These are phyloP conservation scores for Fusarium begoniae DNA, from an alignment of 2,329 filamentous ascomycete species.

Conservation along the genomic window DNA sequence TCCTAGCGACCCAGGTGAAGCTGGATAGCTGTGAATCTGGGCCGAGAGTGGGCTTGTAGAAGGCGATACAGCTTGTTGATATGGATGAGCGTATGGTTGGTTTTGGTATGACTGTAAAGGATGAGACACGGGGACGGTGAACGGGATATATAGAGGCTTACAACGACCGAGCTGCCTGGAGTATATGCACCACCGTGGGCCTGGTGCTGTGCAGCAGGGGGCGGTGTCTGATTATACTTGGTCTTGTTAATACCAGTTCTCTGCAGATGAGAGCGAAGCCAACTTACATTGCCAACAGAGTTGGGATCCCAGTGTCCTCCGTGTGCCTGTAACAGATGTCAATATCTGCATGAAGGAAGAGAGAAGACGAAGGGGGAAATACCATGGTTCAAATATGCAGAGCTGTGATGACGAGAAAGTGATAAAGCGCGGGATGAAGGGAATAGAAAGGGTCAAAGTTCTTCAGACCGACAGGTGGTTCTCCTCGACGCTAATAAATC, in stretches of 20 bases:
- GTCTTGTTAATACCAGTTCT: background rate
- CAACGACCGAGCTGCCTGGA: slow-evolving; percentile 37
- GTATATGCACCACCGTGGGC: slow-evolving; percentile 40
- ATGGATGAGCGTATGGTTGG: slow-evolving; percentile 31
- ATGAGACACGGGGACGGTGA: background rate
- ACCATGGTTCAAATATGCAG: slow-evolving; percentile 37
- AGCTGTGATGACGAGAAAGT: background rate
- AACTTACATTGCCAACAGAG: slow-evolving; percentile 24
- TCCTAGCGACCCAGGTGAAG: slow-evolving; percentile 7
- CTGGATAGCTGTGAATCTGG: slow-evolving; percentile 19
- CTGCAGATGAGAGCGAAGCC: background rate
- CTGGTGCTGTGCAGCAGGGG: slow-evolving; percentile 22
- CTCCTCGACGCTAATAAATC: slow-evolving; percentile 28
- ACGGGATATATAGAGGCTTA: background rate
- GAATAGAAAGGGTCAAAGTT: background rate
- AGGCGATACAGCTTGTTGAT: slow-evolving; percentile 33
- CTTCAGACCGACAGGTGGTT: background rate
- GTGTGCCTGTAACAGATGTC: slow-evolving; percentile 25
- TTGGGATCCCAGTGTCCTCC: slow-evolving; percentile 39
- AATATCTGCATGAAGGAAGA: background rate
- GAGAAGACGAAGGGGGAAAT: background rate
- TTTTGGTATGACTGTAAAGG: slow-evolving; percentile 34
- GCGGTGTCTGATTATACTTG: slow-evolving; percentile 31
- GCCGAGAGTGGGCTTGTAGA: slow-evolving; percentile 32
- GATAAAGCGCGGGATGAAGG: background rate